Evolutionary conservation across 2,329 filamentous ascomycete genomes (phyloP), one percentile per base, ranked within the genome.

Genomic region (Xylaria sp.): DNA sequence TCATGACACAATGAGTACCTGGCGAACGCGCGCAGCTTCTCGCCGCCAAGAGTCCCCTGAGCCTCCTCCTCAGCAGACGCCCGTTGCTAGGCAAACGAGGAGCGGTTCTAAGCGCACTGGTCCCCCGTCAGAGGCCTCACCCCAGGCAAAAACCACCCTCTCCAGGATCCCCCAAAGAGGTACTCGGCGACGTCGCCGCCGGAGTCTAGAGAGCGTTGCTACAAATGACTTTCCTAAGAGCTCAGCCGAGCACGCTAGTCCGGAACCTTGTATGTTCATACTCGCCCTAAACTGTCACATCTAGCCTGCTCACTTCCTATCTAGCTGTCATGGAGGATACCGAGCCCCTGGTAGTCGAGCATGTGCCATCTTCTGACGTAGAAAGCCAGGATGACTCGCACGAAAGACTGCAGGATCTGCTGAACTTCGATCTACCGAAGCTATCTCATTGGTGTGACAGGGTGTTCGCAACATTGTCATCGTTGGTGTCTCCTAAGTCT

Each of bases 401-500:
- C 14, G 66, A 68, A 19, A 69, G 59, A 52, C 56, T 72, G 6
- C 63, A 70, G 35, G 72, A 73, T 33, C 57, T 73, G 49, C 46
- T 73, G 28, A 68, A 73, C 42, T 71, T 70, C 60, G 72, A 70
- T 31, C 61, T 73, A 19, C 72, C 72, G 14, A 71, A 72, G 47
- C 60, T 73, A 33, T 49, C 43, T 15, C 68, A 67, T 35, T 71
- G 71, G 65, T 68, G 63, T 43, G 63, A 58, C 9, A 70, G 64
- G 19, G 60, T 68, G 28, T 67, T 67, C 19, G 57, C 52, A 21
- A 43, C 61, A 35, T 50, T 73, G 42, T 61, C 53, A 2, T 54
- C 66, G 23, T 60, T 69, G 19, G 52, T 52, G n/a, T 25, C 33
- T 17, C 42, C 51, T 21, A 53, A 67, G 37, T 60, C 66, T 43